Conservation (phyloP, 257 asterid genomes). For the Linaria vulgaris region DNA sequence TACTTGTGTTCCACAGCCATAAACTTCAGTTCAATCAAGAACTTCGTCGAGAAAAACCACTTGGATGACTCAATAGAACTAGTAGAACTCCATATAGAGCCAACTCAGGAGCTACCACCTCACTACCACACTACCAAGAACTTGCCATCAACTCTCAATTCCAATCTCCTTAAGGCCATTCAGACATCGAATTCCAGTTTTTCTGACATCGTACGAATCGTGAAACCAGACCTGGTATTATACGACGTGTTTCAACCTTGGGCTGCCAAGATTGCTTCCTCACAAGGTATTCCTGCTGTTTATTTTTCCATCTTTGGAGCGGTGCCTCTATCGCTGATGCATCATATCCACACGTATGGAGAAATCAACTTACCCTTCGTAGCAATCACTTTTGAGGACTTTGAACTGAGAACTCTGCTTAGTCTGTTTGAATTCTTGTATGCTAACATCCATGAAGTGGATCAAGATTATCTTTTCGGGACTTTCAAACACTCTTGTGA, state of each 20-base stretch:
- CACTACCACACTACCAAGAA: constrained; percentile 47
- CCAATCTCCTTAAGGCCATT: constrained; percentile 31
- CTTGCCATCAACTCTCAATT: constrained; percentile 34
- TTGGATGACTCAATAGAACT: constrained; percentile 26
- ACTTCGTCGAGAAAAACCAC: not conserved
- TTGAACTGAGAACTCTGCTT: constrained; percentile 15
- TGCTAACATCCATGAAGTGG: not conserved
- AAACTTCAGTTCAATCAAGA: constrained; percentile 33
- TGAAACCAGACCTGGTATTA: constrained; percentile 36
- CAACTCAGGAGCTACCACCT: constrained; percentile 39
- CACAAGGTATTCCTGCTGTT: constrained; percentile 35
- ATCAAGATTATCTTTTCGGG: constrained; percentile 13
- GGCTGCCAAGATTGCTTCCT: constrained; percentile 35
- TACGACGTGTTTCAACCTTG: constrained; percentile 48
- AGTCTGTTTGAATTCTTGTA: not conserved
- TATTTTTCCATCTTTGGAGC: constrained; percentile 24
- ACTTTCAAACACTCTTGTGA: constrained; percentile 29
- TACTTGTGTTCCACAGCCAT: constrained; percentile 38
- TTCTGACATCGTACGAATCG: constrained; percentile 21
- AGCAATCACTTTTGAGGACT: not conserved
- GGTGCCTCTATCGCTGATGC: constrained; percentile 4
- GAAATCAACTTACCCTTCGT: constrained; percentile 22
- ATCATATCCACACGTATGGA: constrained; percentile 18
- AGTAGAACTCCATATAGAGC: constrained; percentile 33
- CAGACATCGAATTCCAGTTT: constrained; percentile 30